Evolutionary conservation across 495 filamentous ascomycete species (phyloP), one percentile per base, ranked within the genome.

Genomic region (Stereocaulon alpinum): DNA sequence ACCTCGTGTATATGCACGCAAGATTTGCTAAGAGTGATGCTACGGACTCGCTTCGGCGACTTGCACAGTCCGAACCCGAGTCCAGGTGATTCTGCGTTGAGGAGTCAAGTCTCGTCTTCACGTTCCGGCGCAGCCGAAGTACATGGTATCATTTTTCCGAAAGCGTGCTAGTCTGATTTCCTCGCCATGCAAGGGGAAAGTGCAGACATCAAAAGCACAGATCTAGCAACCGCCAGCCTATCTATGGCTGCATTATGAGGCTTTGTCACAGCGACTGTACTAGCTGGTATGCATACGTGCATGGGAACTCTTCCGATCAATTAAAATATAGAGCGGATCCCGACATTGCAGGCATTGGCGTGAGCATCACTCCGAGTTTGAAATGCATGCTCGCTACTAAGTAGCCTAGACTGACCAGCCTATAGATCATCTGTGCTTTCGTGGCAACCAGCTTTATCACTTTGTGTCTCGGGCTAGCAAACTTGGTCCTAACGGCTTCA

Each of bases 301-400:
- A 20, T n/a, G 40, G 6, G 30, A 20, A 37, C 7, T 37, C 34
- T 12, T 10, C 7, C 2, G 5, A 7, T 12, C 12, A 9, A 10
- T 12, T 6, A 6, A 54, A 5, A 10, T 54, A 54, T 14, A 29
- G 61, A 29, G 61, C 66, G 0, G 61, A 68, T 50, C 60, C 66
- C 18, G 66, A 68, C 27, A 66, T 68, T 24, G 61, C 66, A 3
- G 66, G 66, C 6, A 57, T 61, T 41, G 66, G 66, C 22, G 63
- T 66, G n/a, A 55, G 40, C 20, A 5, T 14, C 51, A 24, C 34
- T 20, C 41, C 15, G 20, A 11, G 18, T 50, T 22, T 55, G 17
- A 22, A 11, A n/a, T 14, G 29, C 6, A 45, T 30, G 2, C 7
- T 27, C 4, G 27, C 34, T 40, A 11, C 34, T 17, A n/a, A 34